Evolutionary conservation across 768 basidiomycete genomes (phyloP).

Genomic region (Mycena filopes): DNA sequence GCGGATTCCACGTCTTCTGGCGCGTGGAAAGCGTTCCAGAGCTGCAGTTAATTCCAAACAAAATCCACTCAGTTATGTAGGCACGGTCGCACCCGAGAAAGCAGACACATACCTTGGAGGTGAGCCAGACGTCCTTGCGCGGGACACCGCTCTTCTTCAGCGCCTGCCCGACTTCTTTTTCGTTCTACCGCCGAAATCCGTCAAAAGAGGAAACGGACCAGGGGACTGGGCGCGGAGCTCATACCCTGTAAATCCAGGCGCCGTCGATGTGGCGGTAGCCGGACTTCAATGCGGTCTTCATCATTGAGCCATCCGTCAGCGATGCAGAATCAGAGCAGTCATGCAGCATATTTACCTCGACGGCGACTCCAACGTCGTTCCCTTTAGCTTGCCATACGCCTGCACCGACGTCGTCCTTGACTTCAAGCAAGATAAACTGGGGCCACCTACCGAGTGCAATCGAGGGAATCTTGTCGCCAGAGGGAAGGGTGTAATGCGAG

Average conservation of each 20-base stretch:
- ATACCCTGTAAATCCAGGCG: slow-evolving; percentile 65
- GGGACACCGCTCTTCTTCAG: slow-evolving; percentile 67
- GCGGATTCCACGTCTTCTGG: slow-evolving; percentile 77
- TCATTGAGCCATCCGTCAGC: too few species aligned
- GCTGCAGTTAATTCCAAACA: too few species aligned
- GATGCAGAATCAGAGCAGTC: too few species aligned
- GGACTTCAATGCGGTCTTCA: slow-evolving; percentile 67
- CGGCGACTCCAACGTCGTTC: too few species aligned
- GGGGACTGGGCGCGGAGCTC: too few species aligned
- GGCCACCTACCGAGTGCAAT: slow-evolving; percentile 66
- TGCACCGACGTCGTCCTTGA: too few species aligned
- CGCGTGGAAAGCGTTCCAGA: slow-evolving; percentile 83
- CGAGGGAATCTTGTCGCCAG: slow-evolving; percentile 74
- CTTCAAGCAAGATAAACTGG: too few species aligned
- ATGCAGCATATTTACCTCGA: too few species aligned
- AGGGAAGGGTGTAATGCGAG: slow-evolving; percentile 67
- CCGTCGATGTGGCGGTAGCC: slow-evolving; percentile 82
- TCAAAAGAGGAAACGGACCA: too few species aligned
- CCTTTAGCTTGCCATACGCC: too few species aligned
- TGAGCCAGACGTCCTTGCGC: slow-evolving; percentile 75
- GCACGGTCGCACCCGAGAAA: neutral
- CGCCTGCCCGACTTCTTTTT: slow-evolving; percentile 65
- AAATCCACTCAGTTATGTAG: neutral
- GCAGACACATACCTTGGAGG: slow-evolving; percentile 57
- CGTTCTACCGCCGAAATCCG: too few species aligned